phyloP scores from a whole-genome alignment of 1,284 basidiomycete genomes.

The Volvariella volvacea region DNA sequence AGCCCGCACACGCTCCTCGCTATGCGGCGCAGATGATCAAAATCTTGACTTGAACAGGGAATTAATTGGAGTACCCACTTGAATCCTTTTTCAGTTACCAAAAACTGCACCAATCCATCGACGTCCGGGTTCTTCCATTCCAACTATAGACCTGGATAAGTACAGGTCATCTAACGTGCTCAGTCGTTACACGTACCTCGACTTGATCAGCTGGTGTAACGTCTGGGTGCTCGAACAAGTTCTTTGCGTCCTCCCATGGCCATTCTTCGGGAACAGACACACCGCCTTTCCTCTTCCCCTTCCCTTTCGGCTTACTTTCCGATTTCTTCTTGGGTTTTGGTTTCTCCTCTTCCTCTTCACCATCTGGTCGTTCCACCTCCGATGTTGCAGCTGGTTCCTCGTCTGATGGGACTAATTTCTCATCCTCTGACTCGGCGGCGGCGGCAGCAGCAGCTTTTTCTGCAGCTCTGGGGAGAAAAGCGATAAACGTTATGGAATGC shows the following conservation, averaged over 20 bases:
- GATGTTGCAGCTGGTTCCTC: conserved; percentile 26
- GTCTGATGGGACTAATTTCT: conserved; percentile 17
- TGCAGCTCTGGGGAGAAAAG: conserved; percentile 36
- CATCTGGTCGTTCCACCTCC: conserved; percentile 18
- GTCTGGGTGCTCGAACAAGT: conserved; percentile 85
- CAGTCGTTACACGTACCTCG: conserved; percentile 50
- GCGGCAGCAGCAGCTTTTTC: conserved; percentile 49
- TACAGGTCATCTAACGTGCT: neutral
- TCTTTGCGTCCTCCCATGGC: conserved; percentile 95
- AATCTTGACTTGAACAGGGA: conserved; percentile 3
- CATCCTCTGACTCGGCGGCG: conserved; percentile 21
- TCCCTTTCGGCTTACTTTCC: conserved; percentile 34
- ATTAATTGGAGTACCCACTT: conserved; percentile 53
- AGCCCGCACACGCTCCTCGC: conserved; percentile 94
- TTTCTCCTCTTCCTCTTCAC: conserved; percentile 20
- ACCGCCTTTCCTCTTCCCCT: conserved; percentile 60
- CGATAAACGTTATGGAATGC: neutral
- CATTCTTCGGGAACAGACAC: conserved; percentile 86
- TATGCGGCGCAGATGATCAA: conserved; percentile 22
- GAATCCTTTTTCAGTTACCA: conserved; percentile 96
- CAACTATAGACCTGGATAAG: conserved; percentile 41
- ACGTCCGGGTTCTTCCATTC: conserved; percentile 95
- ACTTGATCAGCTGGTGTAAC: conserved; percentile 82
- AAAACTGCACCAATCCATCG: conserved; percentile 90
- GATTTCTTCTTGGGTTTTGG: conserved; percentile 19